phyloP scores from a whole-genome alignment of 2,329 filamentous ascomycete genomes.

The Pseudophaeomoniella oleicola region DNA sequence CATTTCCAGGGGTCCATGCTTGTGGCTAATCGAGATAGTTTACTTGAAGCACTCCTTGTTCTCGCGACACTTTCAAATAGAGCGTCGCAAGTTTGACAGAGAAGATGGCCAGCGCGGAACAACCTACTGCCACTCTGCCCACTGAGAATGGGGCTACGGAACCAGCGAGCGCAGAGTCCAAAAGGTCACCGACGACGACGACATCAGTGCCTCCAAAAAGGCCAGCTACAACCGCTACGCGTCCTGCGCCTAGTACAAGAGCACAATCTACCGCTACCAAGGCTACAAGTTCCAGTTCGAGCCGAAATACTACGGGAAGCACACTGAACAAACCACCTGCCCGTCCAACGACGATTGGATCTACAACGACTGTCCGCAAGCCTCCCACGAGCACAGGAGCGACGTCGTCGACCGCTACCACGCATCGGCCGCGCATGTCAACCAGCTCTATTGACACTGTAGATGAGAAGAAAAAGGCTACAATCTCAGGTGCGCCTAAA shows the following conservation, averaged over 20 bases:
- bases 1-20: too few species aligned
- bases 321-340: slow-evolving; percentile 30
- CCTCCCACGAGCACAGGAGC: slow-evolving; percentile 19
- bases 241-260: slow-evolving; percentile 16
- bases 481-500: slow-evolving; percentile 27
- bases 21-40: too few species aligned
- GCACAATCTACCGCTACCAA: slow-evolving; percentile 15
- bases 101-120: neutral
- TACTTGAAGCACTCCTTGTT: too few species aligned
- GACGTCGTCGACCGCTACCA: slow-evolving; percentile 16
- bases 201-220: slow-evolving; percentile 17
- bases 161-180: slow-evolving; percentile 18
- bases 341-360: slow-evolving; percentile 18
- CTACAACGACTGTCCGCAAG: slow-evolving; percentile 15
- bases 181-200: slow-evolving; percentile 18
- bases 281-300: slow-evolving; percentile 13
- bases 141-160: neutral
- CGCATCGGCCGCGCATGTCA: slow-evolving; percentile 25
- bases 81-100: too few species aligned
- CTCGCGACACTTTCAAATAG: too few species aligned
- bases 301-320: slow-evolving; percentile 15
- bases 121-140: neutral
- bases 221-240: slow-evolving; percentile 19
- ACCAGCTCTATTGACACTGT: slow-evolving; percentile 29
- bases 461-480: slow-evolving; percentile 24